Conservation (phyloP, 2,329 filamentous ascomycete genomes). For the Calonectria fujianensis region DNA sequence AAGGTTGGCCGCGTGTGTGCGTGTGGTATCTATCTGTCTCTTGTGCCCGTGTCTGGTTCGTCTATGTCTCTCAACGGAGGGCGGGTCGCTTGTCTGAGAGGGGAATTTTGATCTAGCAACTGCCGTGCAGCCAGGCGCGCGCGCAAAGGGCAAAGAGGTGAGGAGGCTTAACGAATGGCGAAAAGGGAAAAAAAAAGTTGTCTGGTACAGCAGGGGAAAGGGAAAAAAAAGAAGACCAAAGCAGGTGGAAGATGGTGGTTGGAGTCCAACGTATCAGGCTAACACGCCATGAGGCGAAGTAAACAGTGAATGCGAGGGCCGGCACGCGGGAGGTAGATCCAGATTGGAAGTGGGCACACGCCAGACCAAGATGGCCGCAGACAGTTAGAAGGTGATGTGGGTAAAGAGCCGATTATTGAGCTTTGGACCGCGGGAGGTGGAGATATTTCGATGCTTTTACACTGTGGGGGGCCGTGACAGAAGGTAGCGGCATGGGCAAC, state of each 20-base stretch:
- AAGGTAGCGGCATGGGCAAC: slow-evolving; percentile 25
- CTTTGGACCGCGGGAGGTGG: slow-evolving; percentile 30
- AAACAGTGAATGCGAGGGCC: slow-evolving; percentile 11
- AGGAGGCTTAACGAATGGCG: slow-evolving; percentile 18
- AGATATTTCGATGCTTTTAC: slow-evolving; percentile 28
- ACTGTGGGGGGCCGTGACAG: slow-evolving; percentile 35
- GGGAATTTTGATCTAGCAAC: slow-evolving; percentile 27
- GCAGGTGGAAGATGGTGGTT: neutral
- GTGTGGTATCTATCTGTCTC: slow-evolving; percentile 25
- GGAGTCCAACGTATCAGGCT: slow-evolving; percentile 5
- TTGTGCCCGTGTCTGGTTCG: slow-evolving; percentile 29
- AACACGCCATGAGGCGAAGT: slow-evolving; percentile 6
- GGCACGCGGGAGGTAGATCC: slow-evolving; percentile 2
- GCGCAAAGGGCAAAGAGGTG: slow-evolving; percentile 6
- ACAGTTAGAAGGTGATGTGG: slow-evolving; percentile 31
- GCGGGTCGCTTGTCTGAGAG: slow-evolving; percentile 32
- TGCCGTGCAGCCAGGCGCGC: slow-evolving; percentile 21
- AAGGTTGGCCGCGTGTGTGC: slow-evolving; percentile 17
- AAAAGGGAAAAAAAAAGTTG: neutral
- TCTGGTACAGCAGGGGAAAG: neutral
- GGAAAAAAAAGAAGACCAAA: neutral
- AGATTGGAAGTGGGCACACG: slow-evolving; percentile 28
- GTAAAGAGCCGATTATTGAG: slow-evolving; percentile 32
- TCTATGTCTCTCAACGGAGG: slow-evolving; percentile 34
- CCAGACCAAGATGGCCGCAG: slow-evolving; percentile 32